Evolutionary conservation across 1,139 yeast genomes (phyloP).

Genomic region (Hyphopichia buzzinii): DNA sequence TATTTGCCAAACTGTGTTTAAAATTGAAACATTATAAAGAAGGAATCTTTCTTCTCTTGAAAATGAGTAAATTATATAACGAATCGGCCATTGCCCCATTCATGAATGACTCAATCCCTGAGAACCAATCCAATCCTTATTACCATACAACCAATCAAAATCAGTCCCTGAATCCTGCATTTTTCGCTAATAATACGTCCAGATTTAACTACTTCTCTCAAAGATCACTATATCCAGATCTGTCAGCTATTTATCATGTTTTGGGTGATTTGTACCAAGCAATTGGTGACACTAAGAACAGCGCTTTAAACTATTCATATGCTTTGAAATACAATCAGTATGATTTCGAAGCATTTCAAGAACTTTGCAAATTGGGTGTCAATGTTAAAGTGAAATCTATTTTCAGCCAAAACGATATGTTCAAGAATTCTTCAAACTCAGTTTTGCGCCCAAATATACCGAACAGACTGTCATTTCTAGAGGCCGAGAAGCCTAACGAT

Average conservation of each 20-base stretch:
- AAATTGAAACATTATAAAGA: slow-evolving; percentile 54
- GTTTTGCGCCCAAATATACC: slow-evolving; percentile 3
- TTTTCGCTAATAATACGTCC: slow-evolving; percentile 22
- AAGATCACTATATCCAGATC: slow-evolving; percentile 54
- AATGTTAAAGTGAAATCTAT: slow-evolving; percentile 61
- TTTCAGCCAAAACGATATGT: slow-evolving; percentile 33
- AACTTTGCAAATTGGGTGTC: slow-evolving; percentile 70
- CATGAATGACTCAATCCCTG: slow-evolving; percentile 1
- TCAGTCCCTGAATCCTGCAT: slow-evolving; percentile 8
- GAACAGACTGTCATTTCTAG: slow-evolving; percentile 3
- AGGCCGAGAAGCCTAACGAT: slow-evolving; percentile 1
- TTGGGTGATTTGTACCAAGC: slow-evolving; percentile 68
- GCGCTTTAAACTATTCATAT: slow-evolving; percentile 64
- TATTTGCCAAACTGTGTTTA: slow-evolving; percentile 67
- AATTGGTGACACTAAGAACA: slow-evolving; percentile 59
- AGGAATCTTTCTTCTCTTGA: slow-evolving; percentile 59
- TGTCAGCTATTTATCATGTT: slow-evolving; percentile 60
- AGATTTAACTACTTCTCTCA: slow-evolving; percentile 34
- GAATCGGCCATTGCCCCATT: slow-evolving; percentile 20
- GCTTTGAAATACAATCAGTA: slow-evolving; percentile 74
- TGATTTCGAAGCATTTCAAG: slow-evolving; percentile 84
- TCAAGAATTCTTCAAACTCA: slow-evolving; percentile 1
- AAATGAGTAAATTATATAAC: slow-evolving; percentile 33
- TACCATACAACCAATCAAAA: slow-evolving; percentile 1
- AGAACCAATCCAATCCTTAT: neutral